Conservation (phyloP, 1,139 yeast species). For the Sugiyamaella japonica region DNA sequence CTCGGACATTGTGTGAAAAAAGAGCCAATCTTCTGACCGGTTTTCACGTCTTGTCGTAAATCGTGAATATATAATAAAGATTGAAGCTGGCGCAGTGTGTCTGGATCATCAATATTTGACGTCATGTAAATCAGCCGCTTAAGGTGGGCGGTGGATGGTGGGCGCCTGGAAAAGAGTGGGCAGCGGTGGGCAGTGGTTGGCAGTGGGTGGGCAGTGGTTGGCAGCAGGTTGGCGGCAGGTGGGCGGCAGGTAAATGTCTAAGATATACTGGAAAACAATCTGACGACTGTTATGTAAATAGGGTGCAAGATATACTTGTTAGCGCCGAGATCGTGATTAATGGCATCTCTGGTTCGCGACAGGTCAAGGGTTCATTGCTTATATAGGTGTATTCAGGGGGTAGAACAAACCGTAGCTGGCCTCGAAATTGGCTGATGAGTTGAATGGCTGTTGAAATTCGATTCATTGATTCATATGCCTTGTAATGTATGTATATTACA, state of each 20-base stretch:
- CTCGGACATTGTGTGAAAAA: conserved; percentile 3
- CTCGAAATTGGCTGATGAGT: too few species aligned
- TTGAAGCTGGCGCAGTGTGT: not conserved
- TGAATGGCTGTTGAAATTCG: too few species aligned
- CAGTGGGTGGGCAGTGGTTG: not conserved
- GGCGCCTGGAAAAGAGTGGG: not conserved
- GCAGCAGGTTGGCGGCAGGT: too few species aligned
- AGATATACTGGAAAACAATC: too few species aligned
- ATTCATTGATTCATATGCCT: too few species aligned
- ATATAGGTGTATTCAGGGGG: conserved; percentile 3
- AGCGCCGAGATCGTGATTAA: not conserved
- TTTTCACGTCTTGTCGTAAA: too few species aligned
- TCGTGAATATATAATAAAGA: not conserved
- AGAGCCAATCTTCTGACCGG: not conserved
- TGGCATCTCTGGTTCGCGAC: not conserved
- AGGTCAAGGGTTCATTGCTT: conserved; percentile 2
- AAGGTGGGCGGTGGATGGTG: not conserved
- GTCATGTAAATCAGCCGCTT: not conserved
- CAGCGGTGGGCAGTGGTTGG: not conserved
- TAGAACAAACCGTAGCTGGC: not conserved
- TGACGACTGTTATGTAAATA: not conserved
- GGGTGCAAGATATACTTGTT: not conserved
- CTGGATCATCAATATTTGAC: not conserved
- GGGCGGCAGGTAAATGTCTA: not conserved
- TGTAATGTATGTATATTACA: too few species aligned